Evolutionary conservation across 2,329 filamentous ascomycete species (phyloP).

Genomic region (Talaromyces islandicus): DNA sequence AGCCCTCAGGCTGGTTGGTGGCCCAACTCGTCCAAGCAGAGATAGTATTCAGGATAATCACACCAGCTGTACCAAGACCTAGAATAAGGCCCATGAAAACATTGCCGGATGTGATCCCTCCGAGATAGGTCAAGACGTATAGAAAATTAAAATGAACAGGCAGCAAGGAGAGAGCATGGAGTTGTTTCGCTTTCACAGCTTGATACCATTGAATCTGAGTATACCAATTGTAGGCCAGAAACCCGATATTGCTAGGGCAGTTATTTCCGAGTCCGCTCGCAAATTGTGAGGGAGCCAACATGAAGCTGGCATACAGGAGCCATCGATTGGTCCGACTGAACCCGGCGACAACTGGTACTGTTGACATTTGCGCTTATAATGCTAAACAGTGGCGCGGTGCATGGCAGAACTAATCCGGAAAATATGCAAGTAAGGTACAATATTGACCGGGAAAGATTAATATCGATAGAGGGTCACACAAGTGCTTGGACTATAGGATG

Average conservation of each 20-base stretch:
- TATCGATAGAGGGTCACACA: neutral
- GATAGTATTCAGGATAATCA: neutral
- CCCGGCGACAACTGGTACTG: neutral
- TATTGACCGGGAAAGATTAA: neutral
- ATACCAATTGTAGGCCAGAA: conserved; percentile 1
- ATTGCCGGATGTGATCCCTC: neutral
- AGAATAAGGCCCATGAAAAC: neutral
- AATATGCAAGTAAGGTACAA: neutral
- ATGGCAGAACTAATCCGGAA: neutral
- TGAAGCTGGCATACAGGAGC: neutral
- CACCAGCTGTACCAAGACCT: neutral
- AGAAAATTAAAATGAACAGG: neutral
- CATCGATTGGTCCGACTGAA: neutral
- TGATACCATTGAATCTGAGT: neutral
- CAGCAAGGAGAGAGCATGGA: neutral
- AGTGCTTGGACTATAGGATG: neutral
- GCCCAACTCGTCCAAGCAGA: neutral
- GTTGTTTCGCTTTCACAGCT: neutral
- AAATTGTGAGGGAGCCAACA: neutral
- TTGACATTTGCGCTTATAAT: neutral
- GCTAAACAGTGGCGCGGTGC: neutral
- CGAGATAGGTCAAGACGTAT: neutral
- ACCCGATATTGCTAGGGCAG: neutral
- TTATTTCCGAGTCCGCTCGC: neutral
- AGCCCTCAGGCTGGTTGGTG: neutral